Conservation (phyloP, 257 asterid genomes). For the Knoxia roxburghii region DNA sequence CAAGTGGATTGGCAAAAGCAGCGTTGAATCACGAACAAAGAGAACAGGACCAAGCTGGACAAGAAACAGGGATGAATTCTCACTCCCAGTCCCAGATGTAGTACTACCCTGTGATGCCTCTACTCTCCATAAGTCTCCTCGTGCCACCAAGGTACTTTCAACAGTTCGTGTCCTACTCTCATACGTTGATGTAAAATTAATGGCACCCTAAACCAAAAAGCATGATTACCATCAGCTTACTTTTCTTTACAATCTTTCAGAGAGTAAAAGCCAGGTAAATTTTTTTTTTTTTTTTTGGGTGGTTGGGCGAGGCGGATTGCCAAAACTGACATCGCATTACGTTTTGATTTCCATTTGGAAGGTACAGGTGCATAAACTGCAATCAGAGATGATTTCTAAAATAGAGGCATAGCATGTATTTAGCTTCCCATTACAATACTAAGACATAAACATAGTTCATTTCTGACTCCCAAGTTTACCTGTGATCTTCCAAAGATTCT, state of each 20-base stretch:
- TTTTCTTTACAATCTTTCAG: too few relatives aligned
- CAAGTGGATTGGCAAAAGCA: constrained; percentile 88
- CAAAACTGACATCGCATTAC: too few relatives aligned
- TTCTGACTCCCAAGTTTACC: constrained; percentile 32
- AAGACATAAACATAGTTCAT: neutral
- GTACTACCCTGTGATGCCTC: constrained; percentile 93
- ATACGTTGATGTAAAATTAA: constrained; percentile 77
- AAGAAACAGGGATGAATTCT: constrained; percentile 69
- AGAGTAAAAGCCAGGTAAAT: too few relatives aligned
- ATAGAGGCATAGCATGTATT: neutral
- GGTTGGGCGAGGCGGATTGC: too few relatives aligned
- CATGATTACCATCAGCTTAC: neutral
- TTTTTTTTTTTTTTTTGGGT: too few relatives aligned
- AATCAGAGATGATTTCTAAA: neutral
- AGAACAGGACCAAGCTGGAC: constrained; percentile 97
- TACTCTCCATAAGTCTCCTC: constrained; percentile 97
- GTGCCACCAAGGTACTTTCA: constrained; percentile 79
- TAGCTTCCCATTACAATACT: neutral
- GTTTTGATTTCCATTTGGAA: neutral
- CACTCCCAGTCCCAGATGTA: constrained; percentile 74
- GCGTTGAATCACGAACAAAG: constrained; percentile 96
- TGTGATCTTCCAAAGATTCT: constrained; percentile 69
- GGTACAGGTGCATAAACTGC: neutral
- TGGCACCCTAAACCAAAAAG: constrained; percentile 52
- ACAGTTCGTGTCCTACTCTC: constrained; percentile 65